Evolutionary conservation across 305 asterid species (phyloP).

Genomic region (Fraxinus sp.): DNA sequence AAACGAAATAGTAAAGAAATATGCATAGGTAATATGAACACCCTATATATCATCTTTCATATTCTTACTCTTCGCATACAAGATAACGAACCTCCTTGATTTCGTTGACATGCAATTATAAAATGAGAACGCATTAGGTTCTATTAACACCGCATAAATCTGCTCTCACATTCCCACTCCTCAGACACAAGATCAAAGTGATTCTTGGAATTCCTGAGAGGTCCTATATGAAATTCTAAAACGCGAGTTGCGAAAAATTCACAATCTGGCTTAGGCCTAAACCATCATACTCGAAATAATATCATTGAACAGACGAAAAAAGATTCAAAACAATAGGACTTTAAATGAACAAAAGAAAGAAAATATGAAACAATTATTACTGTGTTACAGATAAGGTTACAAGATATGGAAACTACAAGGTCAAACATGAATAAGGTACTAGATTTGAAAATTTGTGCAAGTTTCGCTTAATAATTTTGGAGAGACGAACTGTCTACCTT

Average conservation of each 20-base stretch:
- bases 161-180: background rate
- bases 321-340: background rate
- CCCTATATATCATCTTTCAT: background rate
- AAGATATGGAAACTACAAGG: constrained; percentile 10
- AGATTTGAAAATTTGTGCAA: background rate
- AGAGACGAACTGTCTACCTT: constrained; percentile 26
- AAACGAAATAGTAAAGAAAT: background rate
- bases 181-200: background rate
- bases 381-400: constrained; percentile 20
- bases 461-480: constrained; percentile 22
- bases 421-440: constrained; percentile 18
- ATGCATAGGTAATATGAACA: background rate
- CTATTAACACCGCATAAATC: background rate
- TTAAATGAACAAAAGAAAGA: constrained; percentile 8
- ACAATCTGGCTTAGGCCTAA: background rate
- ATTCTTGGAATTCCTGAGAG: background rate
- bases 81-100: background rate
- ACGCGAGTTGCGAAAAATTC: background rate
- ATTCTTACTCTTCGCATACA: background rate
- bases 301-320: background rate
- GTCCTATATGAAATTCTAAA: background rate
- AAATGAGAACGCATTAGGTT: background rate
- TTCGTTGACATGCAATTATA: background rate
- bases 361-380: constrained; percentile 24
- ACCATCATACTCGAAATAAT: background rate